Evolutionary conservation across 2,329 filamentous ascomycete genomes (phyloP).

Genomic region (Xylaria sp.): DNA sequence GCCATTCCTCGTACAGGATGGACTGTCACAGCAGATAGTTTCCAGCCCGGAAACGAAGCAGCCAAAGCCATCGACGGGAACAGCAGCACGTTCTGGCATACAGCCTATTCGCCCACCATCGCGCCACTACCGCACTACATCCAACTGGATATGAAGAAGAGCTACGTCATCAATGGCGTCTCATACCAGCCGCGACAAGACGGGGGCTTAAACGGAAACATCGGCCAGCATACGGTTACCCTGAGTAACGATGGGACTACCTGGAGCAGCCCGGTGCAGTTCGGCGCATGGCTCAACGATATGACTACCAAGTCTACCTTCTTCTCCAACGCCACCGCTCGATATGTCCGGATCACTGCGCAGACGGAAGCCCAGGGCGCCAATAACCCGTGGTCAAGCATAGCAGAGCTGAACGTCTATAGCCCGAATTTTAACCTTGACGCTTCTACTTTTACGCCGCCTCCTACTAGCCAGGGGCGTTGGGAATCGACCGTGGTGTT

Average conservation of each 20-base stretch:
- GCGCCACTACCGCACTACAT: conserved; percentile 46
- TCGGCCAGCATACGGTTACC: conserved; percentile 46
- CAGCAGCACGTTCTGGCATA: conserved; percentile 48
- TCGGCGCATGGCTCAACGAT: conserved; percentile 48
- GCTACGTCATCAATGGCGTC: conserved; percentile 46
- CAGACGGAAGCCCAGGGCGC: conserved; percentile 44
- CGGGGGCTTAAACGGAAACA: conserved; percentile 43
- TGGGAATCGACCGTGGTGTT: conserved; percentile 52
- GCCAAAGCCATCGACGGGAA: conserved; percentile 47
- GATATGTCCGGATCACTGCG: conserved; percentile 48
- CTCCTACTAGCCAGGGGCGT: conserved; percentile 42
- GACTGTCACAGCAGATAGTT: conserved; percentile 47
- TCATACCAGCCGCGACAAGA: conserved; percentile 48
- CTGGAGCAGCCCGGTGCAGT: conserved; percentile 45
- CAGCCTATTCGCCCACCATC: conserved; percentile 36
- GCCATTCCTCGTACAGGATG: conserved; percentile 42
- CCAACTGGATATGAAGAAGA: conserved; percentile 47
- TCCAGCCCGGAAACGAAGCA: conserved; percentile 45
- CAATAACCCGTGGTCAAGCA: conserved; percentile 47
- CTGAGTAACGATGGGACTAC: conserved; percentile 45
- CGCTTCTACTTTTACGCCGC: conserved; percentile 34
- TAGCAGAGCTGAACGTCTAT: conserved; percentile 49
- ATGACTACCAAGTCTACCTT: conserved; percentile 47
- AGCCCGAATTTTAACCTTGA: conserved; percentile 38
- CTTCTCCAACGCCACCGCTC: conserved; percentile 46